phyloP scores from a whole-genome alignment of 2,329 filamentous ascomycete genomes.

The Ophiostoma piceae region DNA sequence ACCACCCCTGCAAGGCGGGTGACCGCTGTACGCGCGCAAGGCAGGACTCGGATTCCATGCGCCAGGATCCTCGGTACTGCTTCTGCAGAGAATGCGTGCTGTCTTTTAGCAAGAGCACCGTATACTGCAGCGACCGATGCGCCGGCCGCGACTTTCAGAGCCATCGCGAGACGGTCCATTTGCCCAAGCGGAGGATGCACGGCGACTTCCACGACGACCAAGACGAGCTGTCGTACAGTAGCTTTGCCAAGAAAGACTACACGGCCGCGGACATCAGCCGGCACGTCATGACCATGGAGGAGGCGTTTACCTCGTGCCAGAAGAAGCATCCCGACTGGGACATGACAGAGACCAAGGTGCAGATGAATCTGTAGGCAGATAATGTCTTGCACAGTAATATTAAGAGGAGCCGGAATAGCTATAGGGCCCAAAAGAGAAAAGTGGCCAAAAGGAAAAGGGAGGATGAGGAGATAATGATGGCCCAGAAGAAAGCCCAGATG shows the following conservation, averaged over 20 bases:
- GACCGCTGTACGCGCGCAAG: constrained; percentile 22
- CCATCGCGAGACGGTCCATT: constrained; percentile 34
- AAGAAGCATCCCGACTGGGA: constrained; percentile 28
- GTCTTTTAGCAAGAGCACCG: constrained; percentile 30
- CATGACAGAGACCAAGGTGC: constrained; percentile 22
- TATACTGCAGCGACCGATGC: constrained; percentile 35
- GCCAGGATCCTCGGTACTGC: constrained; percentile 22
- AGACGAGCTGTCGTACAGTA: constrained; percentile 24
- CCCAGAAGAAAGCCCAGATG: too few species aligned
- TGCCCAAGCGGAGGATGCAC: constrained; percentile 29
- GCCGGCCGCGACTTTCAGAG: constrained; percentile 33
- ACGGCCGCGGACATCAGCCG: constrained; percentile 27
- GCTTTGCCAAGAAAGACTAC: constrained; percentile 19
- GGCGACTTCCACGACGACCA: constrained; percentile 26
- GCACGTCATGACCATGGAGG: constrained; percentile 25
- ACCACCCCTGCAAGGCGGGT: constrained; percentile 24
- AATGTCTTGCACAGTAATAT: too few species aligned
- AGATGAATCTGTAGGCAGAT: constrained; percentile 17
- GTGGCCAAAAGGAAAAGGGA: too few species aligned
- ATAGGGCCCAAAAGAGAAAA: too few species aligned
- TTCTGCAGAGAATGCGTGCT: constrained; percentile 36
- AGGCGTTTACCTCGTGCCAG: constrained; percentile 25
- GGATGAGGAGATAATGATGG: too few species aligned
- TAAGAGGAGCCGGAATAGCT: too few species aligned
- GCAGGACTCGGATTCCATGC: constrained; percentile 4